These are phyloP conservation scores for Coemansia sp. DNA, from an alignment of 192 early-diverging fungal genomes.

Conservation along the genomic window DNA sequence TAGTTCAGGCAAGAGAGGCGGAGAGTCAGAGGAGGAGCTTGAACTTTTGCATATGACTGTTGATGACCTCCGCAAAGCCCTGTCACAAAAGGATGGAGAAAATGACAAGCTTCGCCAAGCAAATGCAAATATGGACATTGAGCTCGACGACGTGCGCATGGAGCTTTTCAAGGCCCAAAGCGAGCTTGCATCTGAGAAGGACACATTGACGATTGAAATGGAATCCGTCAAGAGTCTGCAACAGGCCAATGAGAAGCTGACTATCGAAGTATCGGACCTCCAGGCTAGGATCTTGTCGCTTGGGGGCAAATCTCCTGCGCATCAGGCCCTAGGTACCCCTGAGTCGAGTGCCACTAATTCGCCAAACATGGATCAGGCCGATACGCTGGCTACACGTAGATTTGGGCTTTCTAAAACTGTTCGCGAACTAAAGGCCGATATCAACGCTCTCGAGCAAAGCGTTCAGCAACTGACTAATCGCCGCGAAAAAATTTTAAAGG, in stretches of 20 bases:
- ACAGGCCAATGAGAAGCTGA: not conserved
- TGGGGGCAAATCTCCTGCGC: not conserved
- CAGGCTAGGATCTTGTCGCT: conserved; percentile 9
- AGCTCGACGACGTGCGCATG: conserved; percentile 20
- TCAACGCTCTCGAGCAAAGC: conserved; percentile 17
- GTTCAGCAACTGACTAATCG: conserved; percentile 17
- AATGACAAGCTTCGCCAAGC: conserved; percentile 30
- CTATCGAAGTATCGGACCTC: not conserved
- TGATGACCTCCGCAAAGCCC: conserved; percentile 14
- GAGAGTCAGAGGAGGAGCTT: not conserved
- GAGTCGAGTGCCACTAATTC: conserved; percentile 14
- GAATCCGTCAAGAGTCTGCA: conserved; percentile 11
- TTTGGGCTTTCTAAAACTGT: conserved; percentile 7
- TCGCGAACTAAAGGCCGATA: conserved; percentile 6
- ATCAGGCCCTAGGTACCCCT: not conserved
- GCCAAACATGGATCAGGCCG: conserved; percentile 13
- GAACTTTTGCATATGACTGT: conserved; percentile 14
- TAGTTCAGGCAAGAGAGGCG: not conserved
- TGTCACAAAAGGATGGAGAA: conserved; percentile 12
- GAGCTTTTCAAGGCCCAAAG: conserved; percentile 11
- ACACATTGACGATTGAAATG: conserved; percentile 7
- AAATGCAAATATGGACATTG: conserved; percentile 15
- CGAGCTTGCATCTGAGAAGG: conserved; percentile 8
- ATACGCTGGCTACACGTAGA: not conserved
- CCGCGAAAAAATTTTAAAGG: conserved; percentile 22